A percentile compares a stretch with the other conserved stretches of the same genome.
Conservation (phyloP, 768 basidiomycete species). For the Amanita phalloides region DNA sequence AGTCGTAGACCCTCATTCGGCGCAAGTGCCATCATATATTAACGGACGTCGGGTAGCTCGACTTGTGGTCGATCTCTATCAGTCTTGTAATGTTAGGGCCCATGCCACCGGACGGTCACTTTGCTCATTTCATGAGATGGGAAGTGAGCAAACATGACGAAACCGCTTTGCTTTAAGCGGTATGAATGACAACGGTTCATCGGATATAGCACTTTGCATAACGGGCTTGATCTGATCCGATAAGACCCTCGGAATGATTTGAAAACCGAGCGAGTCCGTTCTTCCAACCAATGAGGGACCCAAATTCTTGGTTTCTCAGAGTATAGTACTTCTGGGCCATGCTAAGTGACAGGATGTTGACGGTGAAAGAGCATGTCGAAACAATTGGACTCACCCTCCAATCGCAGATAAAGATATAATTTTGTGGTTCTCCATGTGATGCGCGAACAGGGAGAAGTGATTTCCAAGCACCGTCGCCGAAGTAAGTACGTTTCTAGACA, state of each 20-base stretch:
- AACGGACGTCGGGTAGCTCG: slow-evolving; percentile 47
- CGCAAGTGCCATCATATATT: slow-evolving; percentile 19
- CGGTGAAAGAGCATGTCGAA: neutral
- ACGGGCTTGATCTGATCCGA: neutral
- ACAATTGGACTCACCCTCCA: neutral
- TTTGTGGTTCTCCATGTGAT: neutral
- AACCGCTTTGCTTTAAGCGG: neutral
- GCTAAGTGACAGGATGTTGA: neutral
- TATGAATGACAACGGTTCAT: neutral
- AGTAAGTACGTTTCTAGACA: neutral
- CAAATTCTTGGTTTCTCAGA: neutral
- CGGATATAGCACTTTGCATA: neutral
- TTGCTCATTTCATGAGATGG: neutral
- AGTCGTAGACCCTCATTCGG: neutral
- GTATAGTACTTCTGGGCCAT: neutral
- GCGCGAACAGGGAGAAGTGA: neutral
- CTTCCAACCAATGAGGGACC: neutral
- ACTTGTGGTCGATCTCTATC: slow-evolving; percentile 19
- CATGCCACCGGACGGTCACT: slow-evolving; percentile 16
- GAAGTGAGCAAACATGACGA: neutral
- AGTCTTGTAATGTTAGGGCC: slow-evolving; percentile 36
- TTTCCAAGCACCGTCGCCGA: neutral
- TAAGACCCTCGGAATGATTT: neutral
- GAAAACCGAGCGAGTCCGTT: neutral
- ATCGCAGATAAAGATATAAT: neutral